These are phyloP conservation scores for Drechmeria coniospora DNA, from an alignment of 2,329 filamentous ascomycete species.

Conservation along the genomic window DNA sequence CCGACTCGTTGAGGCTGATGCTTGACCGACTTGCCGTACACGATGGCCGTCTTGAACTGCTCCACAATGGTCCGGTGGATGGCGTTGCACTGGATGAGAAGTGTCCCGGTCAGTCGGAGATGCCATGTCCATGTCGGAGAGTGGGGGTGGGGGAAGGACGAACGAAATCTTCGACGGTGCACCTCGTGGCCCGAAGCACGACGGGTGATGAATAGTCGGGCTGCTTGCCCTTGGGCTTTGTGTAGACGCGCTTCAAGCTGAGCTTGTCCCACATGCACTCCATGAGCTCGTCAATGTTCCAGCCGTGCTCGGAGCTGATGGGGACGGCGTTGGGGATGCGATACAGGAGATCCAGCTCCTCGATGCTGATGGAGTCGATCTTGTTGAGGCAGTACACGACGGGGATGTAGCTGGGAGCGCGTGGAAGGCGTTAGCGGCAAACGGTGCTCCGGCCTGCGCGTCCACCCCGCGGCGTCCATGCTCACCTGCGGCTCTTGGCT, in stretches of 20 bases:
- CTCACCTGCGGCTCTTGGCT: constrained; percentile 59
- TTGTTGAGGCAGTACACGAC: constrained; percentile 98
- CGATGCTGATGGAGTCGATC: constrained; percentile 94
- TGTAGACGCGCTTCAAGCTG: constrained; percentile 82
- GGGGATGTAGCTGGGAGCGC: constrained; percentile 65
- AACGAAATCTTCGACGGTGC: constrained; percentile 95
- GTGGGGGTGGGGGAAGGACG: constrained; percentile 22
- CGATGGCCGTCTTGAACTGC: constrained; percentile 87
- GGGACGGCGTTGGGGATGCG: constrained; percentile 93
- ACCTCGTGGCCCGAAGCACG: constrained; percentile 66
- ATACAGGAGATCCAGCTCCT: constrained; percentile 91
- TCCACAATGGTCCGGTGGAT: constrained; percentile 95
- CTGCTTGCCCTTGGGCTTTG: constrained; percentile 89
- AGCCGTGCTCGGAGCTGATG: constrained; percentile 93
- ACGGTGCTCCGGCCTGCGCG: too few species aligned
- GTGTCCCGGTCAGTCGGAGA: constrained; percentile 20
- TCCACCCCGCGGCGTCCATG: too few species aligned
- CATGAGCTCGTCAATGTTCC: constrained; percentile 94
- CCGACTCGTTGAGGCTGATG: constrained; percentile 96
- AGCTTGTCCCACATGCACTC: constrained; percentile 99
- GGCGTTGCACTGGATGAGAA: constrained; percentile 60
- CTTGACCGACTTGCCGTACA: constrained; percentile 96
- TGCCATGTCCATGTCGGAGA: neutral
- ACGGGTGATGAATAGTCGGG: constrained; percentile 89
- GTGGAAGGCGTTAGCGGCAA: too few species aligned